Evolutionary conservation across 2,329 filamentous ascomycete genomes (phyloP).

Genomic region (Alternaria triticimaculans): DNA sequence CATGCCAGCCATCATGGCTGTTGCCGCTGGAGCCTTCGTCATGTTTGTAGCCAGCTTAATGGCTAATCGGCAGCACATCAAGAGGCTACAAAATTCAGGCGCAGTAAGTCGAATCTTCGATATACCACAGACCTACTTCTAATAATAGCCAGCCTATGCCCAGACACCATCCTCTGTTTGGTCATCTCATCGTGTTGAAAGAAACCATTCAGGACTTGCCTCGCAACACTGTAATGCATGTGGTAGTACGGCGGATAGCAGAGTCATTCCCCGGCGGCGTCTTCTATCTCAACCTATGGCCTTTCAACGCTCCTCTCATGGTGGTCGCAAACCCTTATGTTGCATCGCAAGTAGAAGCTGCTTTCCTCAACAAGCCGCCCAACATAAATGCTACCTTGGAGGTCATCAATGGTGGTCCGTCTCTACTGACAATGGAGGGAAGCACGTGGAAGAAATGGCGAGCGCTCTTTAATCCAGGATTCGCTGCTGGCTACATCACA

Average conservation of each 20-base stretch:
- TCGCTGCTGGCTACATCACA: constrained; percentile 54
- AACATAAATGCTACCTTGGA: constrained; percentile 27
- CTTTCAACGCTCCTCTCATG: constrained; percentile 18
- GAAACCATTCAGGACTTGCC: constrained; percentile 10
- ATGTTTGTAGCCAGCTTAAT: constrained; percentile 3
- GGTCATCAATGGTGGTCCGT: constrained; percentile 9
- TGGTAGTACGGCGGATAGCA: constrained; percentile 10
- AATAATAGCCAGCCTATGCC: constrained; percentile 21
- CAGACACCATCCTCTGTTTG: constrained; percentile 12
- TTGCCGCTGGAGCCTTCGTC: constrained; percentile 3
- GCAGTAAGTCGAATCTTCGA: constrained; percentile 2
- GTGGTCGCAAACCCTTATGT: constrained; percentile 11
- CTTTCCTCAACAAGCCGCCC: constrained; percentile 14
- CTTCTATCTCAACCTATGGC: constrained; percentile 28
- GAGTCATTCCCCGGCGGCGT: constrained; percentile 33
- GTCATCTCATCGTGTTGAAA: constrained; percentile 20
- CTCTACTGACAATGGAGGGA: constrained; percentile 19
- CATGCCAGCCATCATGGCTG: constrained; percentile 4
- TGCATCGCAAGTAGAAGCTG: constrained; percentile 15
- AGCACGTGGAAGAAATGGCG: constrained; percentile 39
- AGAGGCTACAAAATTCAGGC: constrained; percentile 1
- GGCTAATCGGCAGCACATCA: constrained; percentile 7
- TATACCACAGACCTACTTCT: background rate
- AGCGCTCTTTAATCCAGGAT: constrained; percentile 25
- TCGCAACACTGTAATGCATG: constrained; percentile 11